Percentiles rank a stretch among this genome's conserved stretches.
These are phyloP conservation scores for Cercospora brassicicola DNA, from an alignment of 2,329 filamentous ascomycete genomes.

Conservation along the genomic window DNA sequence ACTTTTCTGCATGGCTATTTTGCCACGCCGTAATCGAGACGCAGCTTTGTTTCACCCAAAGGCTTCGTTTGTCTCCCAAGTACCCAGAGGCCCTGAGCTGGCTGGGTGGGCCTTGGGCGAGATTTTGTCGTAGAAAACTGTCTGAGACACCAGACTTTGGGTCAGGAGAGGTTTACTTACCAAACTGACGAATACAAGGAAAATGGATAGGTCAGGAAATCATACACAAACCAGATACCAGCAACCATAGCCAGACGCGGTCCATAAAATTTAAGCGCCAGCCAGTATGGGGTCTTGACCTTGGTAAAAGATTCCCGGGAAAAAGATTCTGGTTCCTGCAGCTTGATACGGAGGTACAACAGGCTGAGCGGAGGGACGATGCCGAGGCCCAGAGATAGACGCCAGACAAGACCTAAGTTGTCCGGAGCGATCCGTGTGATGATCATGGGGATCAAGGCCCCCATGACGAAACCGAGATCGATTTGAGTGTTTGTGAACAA, in stretches of 20 bases:
- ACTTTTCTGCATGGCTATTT: no score
- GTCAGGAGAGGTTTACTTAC: constrained; percentile 1
- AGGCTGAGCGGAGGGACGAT: constrained; percentile 73
- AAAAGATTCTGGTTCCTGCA: constrained; percentile 78
- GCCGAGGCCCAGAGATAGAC: constrained; percentile 75
- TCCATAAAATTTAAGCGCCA: constrained; percentile 68
- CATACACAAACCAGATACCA: constrained; percentile 78
- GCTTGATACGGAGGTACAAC: constrained; percentile 67
- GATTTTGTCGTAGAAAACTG: no score
- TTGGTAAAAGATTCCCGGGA: constrained; percentile 66
- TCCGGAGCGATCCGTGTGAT: constrained; percentile 43
- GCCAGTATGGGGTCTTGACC: constrained; percentile 52
- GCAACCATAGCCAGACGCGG: constrained; percentile 68
- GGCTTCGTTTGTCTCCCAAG: no score
- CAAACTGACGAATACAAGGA: constrained; percentile 81
- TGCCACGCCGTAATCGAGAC: no score
- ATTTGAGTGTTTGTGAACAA: constrained; percentile 87
- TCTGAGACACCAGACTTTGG: no score
- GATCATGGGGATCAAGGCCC: constrained; percentile 73
- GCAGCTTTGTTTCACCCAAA: no score
- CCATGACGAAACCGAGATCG: constrained; percentile 78
- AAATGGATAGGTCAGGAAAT: constrained; percentile 82
- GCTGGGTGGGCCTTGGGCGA: no score
- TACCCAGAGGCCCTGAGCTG: no score
- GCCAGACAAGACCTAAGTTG: constrained; percentile 76